Evolutionary conservation across 1,284 basidiomycete species (phyloP).

Genomic region (Papiliotrema nemorosa): DNA sequence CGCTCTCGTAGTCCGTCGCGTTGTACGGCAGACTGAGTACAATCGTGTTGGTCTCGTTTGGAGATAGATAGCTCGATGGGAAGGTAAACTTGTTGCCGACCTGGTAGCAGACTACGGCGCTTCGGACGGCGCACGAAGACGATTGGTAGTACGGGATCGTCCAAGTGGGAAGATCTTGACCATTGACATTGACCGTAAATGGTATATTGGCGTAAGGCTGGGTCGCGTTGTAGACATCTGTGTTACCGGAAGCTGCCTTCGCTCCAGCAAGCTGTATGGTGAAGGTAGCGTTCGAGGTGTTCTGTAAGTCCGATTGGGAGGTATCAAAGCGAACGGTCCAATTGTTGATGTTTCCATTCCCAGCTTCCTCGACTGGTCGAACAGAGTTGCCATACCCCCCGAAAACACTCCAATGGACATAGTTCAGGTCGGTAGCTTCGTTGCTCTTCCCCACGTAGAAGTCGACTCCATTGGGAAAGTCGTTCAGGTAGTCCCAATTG

Average conservation of each 20-base stretch:
- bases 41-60: conserved; percentile 18
- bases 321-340: conserved; percentile 30
- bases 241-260: conserved; percentile 27
- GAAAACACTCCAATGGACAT: conserved; percentile 30
- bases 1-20: conserved; percentile 14
- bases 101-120: conserved; percentile 29
- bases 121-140: conserved; percentile 27
- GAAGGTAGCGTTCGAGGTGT: conserved; percentile 15
- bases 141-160: conserved; percentile 20
- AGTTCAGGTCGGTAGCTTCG: conserved; percentile 27
- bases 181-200: conserved; percentile 24
- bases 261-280: conserved; percentile 28
- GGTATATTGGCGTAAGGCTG: conserved; percentile 14
- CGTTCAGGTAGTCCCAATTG: conserved; percentile 26
- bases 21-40: conserved; percentile 32
- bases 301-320: conserved; percentile 6
- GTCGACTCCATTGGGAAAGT: conserved; percentile 33
- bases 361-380: conserved; percentile 7
- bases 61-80: conserved; percentile 16
- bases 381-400: conserved; percentile 8
- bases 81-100: conserved; percentile 22
- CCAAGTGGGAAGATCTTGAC: conserved; percentile 11
- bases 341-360: conserved; percentile 20
- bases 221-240: conserved; percentile 18
- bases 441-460: conserved; percentile 25